Evolutionary conservation across 179 eudicot species (phyloP).

Genomic region (Nepenthes alata): DNA sequence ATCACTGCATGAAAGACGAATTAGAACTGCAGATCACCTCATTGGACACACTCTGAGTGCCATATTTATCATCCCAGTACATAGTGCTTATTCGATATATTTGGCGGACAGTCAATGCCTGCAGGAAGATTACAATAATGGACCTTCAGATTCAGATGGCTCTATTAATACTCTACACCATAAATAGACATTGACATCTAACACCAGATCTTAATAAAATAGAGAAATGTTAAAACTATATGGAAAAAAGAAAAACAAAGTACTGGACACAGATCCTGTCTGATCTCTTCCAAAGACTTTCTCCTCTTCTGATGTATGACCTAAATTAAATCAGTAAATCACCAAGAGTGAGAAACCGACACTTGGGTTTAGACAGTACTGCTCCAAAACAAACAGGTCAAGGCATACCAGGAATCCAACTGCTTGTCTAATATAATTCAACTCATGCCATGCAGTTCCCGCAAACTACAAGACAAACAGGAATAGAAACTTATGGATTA

Average conservation of each 20-base stretch:
- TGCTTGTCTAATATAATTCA: slow-evolving; percentile 93
- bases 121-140: slow-evolving; percentile 9
- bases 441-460: slow-evolving; percentile 99
- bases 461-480: slow-evolving; percentile 46
- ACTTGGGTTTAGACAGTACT: not conserved
- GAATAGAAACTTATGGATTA: slow-evolving; percentile 3
- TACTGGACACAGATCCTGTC: slow-evolving; percentile 98
- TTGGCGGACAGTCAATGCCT: slow-evolving; percentile 92
- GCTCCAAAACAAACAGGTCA: not conserved
- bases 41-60: slow-evolving; percentile 97
- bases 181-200: not conserved
- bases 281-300: slow-evolving; percentile 87
- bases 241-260: slow-evolving; percentile 4
- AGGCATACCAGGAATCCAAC: slow-evolving; percentile 91
- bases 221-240: slow-evolving; percentile 2
- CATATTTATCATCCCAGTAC: slow-evolving; percentile 99
- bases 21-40: slow-evolving; percentile 40
- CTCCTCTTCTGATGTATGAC: slow-evolving; percentile 97
- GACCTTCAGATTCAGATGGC: not conserved
- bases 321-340: slow-evolving; percentile 21
- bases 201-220: too few relatives aligned
- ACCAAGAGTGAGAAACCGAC: slow-evolving; percentile 5
- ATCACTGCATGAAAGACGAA: not conserved
- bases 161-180: not conserved
- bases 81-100: slow-evolving; percentile 97